A percentile compares a stretch with the other conserved stretches of the same genome.
These are phyloP conservation scores for Emericellopsis terricola DNA, from an alignment of 495 filamentous ascomycete genomes.

Conservation along the genomic window DNA sequence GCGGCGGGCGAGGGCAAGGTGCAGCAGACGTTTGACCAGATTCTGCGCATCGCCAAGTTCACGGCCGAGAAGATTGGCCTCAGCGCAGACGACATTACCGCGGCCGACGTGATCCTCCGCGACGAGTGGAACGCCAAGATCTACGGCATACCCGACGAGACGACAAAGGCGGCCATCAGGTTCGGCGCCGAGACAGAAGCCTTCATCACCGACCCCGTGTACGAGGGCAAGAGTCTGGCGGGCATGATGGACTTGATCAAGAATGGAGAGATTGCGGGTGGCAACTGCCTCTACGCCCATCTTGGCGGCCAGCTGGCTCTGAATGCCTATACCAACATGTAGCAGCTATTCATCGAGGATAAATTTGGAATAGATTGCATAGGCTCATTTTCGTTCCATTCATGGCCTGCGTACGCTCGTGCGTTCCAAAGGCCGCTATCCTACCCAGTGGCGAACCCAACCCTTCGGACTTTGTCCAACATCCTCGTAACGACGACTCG, in stretches of 20 bases:
- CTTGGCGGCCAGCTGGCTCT: conserved; percentile 43
- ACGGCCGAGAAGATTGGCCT: conserved; percentile 41
- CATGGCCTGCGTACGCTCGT: too few species aligned
- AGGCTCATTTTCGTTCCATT: too few species aligned
- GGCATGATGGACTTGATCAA: conserved; percentile 46
- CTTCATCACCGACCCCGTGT: conserved; percentile 51
- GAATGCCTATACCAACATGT: too few species aligned
- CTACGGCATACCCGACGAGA: conserved; percentile 39
- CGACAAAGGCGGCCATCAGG: conserved; percentile 41
- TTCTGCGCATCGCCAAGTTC: conserved; percentile 38
- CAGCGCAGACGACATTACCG: conserved; percentile 31
- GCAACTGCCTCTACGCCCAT: conserved; percentile 46
- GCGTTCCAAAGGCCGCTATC: too few species aligned
- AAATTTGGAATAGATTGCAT: too few species aligned
- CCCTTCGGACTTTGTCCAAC: too few species aligned
- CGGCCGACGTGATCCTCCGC: conserved; percentile 36
- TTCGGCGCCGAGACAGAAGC: conserved; percentile 42
- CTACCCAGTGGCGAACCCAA: too few species aligned
- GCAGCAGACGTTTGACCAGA: conserved; percentile 33
- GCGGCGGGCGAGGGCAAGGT: conserved; percentile 35
- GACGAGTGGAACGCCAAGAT: conserved; percentile 41
- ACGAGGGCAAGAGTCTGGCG: conserved; percentile 48
- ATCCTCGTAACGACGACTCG: too few species aligned
- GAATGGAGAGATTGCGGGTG: conserved; percentile 33
- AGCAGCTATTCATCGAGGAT: too few species aligned